Evolutionary conservation across 2,329 filamentous ascomycete genomes (phyloP), one percentile per base, ranked within the genome.

Genomic region (Ophiosphaerella herpotricha): DNA sequence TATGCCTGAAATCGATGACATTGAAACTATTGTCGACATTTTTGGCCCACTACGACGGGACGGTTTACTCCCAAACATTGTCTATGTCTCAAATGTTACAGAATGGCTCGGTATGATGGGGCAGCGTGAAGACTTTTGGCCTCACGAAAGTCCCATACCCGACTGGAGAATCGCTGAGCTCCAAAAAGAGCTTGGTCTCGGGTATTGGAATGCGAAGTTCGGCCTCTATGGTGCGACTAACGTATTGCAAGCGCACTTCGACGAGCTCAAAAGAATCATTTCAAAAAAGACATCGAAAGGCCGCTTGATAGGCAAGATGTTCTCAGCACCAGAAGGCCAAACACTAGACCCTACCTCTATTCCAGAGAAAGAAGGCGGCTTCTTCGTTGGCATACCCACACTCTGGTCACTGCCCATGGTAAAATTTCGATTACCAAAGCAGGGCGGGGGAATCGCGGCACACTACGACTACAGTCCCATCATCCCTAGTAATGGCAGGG

Each of bases 71-170:
- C 74, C 76, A 0, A 74, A 71, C 36, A 73, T 74, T 14, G 72
- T 78, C 23, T 79, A 78, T 54, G 74, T 78, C 11, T 76, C 74
- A 47, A 77, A 77, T 40, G 58, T 80, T 18, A 72, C 75, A n/a
- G 77, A 80, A 57, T 77, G 74, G 71, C 65, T 77, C 2, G 73
- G 74, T 14, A 75, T 80, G 61, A 65, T 74, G 41, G 77, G 74
- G 5, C 68, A 71, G 40, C 70, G 77, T 5, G 73, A 74, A 44
- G 75, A 78, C 7, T 74, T 74, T 46, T 80, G 77, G 77, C 61
- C 70, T 8, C 72, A 75, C 21, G 63, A 74, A 4, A 76, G 74
- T 0, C 70, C 77, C 0, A 77, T 80, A 12, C 77, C 78, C 0
- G 74, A 77, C 42, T 79, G 75, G 74, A 67, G 74, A 11, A 46